Percentiles rank a stretch among this genome's conserved stretches.
Conservation (phyloP, 1,284 basidiomycete species). For the Heterobasidion parviporum region DNA sequence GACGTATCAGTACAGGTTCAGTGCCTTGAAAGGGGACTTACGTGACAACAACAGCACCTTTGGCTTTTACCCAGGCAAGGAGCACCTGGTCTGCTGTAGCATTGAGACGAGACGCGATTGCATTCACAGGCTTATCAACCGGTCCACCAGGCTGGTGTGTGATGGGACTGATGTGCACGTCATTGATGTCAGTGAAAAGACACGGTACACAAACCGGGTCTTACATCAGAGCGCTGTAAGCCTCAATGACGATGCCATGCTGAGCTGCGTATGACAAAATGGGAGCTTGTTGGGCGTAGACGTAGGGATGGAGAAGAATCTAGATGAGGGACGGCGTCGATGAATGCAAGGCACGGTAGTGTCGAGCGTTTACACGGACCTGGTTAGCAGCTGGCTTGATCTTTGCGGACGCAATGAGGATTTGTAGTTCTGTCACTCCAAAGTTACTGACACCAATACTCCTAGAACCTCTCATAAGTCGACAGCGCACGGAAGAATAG, state of each 20-base stretch:
- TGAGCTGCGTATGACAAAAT: slow-evolving; percentile 50
- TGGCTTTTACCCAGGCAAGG: slow-evolving; percentile 58
- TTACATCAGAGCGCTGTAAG: slow-evolving; percentile 61
- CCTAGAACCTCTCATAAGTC: slow-evolving; percentile 26
- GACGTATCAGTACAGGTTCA: background rate
- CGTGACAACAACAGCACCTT: slow-evolving; percentile 63
- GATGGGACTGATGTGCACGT: slow-evolving; percentile 41
- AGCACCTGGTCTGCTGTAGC: slow-evolving; percentile 67
- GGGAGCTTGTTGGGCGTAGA: slow-evolving; percentile 42
- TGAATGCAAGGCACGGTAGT: background rate
- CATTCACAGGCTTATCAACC: slow-evolving; percentile 54
- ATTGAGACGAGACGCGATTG: slow-evolving; percentile 48
- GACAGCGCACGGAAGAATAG: background rate
- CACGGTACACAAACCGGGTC: slow-evolving; percentile 11
- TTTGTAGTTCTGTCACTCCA: slow-evolving; percentile 47
- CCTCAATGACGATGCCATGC: slow-evolving; percentile 64
- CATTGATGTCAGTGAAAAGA: background rate
- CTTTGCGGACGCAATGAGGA: slow-evolving; percentile 45
- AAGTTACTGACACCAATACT: slow-evolving; percentile 83
- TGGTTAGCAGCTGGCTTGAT: slow-evolving; percentile 74
- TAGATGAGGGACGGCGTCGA: slow-evolving; percentile 13
- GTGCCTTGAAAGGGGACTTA: slow-evolving; percentile 21
- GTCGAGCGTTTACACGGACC: slow-evolving; percentile 24
- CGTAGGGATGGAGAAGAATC: slow-evolving; percentile 69
- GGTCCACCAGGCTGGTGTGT: slow-evolving; percentile 64